These are phyloP conservation scores for Paracorniculantispora psalliotae DNA, from an alignment of 2,329 filamentous ascomycete species.

Conservation along the genomic window DNA sequence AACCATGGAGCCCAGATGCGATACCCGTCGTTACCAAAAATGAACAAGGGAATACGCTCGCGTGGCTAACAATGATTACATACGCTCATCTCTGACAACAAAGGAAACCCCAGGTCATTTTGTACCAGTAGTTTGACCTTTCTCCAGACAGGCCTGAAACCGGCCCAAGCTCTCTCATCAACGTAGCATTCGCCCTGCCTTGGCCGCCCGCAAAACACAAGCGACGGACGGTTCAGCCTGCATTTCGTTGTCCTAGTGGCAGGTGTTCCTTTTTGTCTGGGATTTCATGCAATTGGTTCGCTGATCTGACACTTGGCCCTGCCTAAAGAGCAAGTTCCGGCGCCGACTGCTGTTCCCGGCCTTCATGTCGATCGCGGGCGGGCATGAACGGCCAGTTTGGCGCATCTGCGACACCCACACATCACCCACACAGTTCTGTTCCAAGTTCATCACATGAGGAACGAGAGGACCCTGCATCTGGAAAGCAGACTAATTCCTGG, in stretches of 20 bases:
- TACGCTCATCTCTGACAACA: not conserved
- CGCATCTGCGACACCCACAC: not conserved
- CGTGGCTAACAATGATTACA: not conserved
- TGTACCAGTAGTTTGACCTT: not conserved
- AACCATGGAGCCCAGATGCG: not conserved
- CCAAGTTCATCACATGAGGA: too few relatives aligned
- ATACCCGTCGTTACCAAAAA: not conserved
- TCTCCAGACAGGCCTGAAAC: not conserved
- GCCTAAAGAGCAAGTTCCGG: not conserved
- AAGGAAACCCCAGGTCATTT: too few relatives aligned
- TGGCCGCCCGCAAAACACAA: not conserved
- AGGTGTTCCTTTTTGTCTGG: not conserved
- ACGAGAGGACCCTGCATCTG: not conserved
- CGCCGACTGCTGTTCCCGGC: too few relatives aligned
- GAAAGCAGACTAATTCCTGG: too few relatives aligned
- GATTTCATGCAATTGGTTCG: not conserved
- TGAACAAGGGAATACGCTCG: not conserved
- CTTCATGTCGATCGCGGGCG: not conserved
- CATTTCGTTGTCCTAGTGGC: not conserved
- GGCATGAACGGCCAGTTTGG: not conserved
- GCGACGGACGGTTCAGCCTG: not conserved
- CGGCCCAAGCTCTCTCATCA: not conserved
- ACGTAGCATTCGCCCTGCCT: not conserved
- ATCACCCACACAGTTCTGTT: too few relatives aligned
- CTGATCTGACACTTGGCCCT: not conserved